A percentile compares a stretch with the other conserved stretches of the same genome.
These are phyloP conservation scores for Brassica carinata DNA, from an alignment of 345 rosid genomes.

Conservation along the genomic window DNA sequence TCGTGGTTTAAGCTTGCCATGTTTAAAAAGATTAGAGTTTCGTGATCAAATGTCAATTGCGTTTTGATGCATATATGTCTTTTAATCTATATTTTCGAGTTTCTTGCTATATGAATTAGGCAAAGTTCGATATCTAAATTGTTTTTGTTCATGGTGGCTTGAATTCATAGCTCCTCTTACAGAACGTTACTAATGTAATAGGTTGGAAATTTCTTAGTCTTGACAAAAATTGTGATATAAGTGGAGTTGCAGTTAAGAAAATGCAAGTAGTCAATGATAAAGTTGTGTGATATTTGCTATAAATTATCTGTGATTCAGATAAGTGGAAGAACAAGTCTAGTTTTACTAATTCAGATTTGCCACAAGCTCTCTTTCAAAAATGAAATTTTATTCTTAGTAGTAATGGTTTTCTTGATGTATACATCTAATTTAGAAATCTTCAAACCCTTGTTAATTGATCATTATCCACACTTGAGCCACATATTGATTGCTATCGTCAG, in stretches of 20 bases:
- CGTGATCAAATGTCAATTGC: slow-evolving; percentile 19
- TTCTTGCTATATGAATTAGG: background rate
- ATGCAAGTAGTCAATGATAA: slow-evolving; percentile 30
- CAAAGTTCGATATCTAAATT: slow-evolving; percentile 5
- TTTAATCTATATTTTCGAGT: background rate
- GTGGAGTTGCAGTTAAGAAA: background rate
- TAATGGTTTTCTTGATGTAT: slow-evolving; percentile 4
- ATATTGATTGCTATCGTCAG: slow-evolving; percentile 5
- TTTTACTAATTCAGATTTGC: slow-evolving; percentile 24
- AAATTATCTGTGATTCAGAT: slow-evolving; percentile 13
- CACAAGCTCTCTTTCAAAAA: slow-evolving; percentile 1
- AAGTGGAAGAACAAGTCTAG: slow-evolving; percentile 38
- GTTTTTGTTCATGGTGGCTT: slow-evolving; percentile 24
- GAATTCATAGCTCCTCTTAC: slow-evolving; percentile 13
- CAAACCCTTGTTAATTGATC: slow-evolving; percentile 12
- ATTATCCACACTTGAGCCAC: slow-evolving; percentile 5
- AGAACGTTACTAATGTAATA: background rate
- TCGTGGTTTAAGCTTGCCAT: slow-evolving; percentile 36
- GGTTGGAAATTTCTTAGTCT: background rate
- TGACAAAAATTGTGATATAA: background rate
- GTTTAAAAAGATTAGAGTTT: slow-evolving; percentile 22
- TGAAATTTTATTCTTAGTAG: background rate
- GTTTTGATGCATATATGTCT: slow-evolving; percentile 15
- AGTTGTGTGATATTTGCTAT: slow-evolving; percentile 19
- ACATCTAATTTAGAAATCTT: slow-evolving; percentile 21